Conservation (phyloP, 306 rosid species). For the Rosa chinensis region DNA sequence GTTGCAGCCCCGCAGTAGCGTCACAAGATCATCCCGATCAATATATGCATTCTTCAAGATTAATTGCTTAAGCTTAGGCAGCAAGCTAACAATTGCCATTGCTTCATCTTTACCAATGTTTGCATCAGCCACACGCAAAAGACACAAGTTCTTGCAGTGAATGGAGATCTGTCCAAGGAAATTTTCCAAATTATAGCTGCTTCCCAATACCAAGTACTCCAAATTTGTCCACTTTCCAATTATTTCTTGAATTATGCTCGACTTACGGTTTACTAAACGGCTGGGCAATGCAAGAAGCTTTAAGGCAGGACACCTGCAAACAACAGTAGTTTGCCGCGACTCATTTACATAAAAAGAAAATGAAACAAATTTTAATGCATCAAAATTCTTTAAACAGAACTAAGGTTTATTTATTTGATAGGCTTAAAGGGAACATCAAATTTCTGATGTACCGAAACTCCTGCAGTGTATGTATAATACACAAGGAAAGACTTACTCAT, state of each 20-base stretch:
- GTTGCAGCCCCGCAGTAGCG: neutral
- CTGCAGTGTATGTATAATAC: neutral
- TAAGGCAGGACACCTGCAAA: neutral
- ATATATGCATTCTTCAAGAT: neutral
- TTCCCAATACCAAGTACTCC: neutral
- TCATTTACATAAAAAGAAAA: neutral
- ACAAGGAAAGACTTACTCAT: neutral
- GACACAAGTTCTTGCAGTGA: neutral
- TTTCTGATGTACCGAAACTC: no score
- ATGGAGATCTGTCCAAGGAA: neutral
- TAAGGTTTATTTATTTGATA: no score
- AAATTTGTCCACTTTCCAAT: neutral
- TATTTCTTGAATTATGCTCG: neutral
- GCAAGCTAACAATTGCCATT: neutral
- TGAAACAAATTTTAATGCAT: neutral
- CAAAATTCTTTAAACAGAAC: no score
- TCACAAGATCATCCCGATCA: neutral
- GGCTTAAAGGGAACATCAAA: no score
- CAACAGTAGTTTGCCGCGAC: neutral
- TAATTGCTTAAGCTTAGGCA: constrained; percentile 9
- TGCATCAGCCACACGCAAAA: neutral
- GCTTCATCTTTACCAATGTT: neutral
- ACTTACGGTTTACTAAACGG: neutral
- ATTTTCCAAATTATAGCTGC: neutral
- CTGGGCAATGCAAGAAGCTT: neutral